phyloP scores from a whole-genome alignment of 805 yeast genomes.

The Wickerhamiella australiensis region DNA sequence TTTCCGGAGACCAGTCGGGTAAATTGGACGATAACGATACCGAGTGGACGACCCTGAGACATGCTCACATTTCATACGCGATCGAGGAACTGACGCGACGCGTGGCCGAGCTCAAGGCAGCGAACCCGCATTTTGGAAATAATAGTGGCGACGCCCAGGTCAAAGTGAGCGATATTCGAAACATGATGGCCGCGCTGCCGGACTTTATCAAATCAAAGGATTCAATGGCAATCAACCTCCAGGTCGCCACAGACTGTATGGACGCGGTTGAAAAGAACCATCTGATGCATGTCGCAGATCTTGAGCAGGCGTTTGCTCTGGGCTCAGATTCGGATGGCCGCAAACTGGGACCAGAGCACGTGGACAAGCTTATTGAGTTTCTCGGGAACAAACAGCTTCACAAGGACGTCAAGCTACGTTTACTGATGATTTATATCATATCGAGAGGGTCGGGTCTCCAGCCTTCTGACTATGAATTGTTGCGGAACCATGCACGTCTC shows the following conservation, averaged over 20 bases:
- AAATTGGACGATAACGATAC: slow-evolving; percentile 49
- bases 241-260: slow-evolving; percentile 48
- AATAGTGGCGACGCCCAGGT: slow-evolving; percentile 42
- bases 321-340: slow-evolving; percentile 61
- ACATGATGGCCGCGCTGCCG: slow-evolving; percentile 42
- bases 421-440: slow-evolving; percentile 60
- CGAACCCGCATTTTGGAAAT: slow-evolving; percentile 66
- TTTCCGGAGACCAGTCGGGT: slow-evolving; percentile 36
- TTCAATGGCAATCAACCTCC: slow-evolving; percentile 28
- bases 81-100: slow-evolving; percentile 47
- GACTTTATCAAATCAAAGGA: slow-evolving; percentile 29
- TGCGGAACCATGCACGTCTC: slow-evolving; percentile 43
- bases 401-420: slow-evolving; percentile 51
- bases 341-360: slow-evolving; percentile 41
- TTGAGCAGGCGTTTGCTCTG: slow-evolving; percentile 72
- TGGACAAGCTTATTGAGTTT: slow-evolving; percentile 47
- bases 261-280: slow-evolving; percentile 44
- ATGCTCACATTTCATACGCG: slow-evolving; percentile 63
- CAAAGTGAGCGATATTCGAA: slow-evolving; percentile 57
- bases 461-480: slow-evolving; percentile 57
- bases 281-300: slow-evolving; percentile 62
- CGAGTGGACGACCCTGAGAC: slow-evolving; percentile 61
- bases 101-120: slow-evolving; percentile 51
- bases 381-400: slow-evolving; percentile 35
- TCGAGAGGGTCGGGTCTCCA: slow-evolving; percentile 68